Conservation (phyloP, 768 basidiomycete genomes). For the Leccinellum albellum region DNA sequence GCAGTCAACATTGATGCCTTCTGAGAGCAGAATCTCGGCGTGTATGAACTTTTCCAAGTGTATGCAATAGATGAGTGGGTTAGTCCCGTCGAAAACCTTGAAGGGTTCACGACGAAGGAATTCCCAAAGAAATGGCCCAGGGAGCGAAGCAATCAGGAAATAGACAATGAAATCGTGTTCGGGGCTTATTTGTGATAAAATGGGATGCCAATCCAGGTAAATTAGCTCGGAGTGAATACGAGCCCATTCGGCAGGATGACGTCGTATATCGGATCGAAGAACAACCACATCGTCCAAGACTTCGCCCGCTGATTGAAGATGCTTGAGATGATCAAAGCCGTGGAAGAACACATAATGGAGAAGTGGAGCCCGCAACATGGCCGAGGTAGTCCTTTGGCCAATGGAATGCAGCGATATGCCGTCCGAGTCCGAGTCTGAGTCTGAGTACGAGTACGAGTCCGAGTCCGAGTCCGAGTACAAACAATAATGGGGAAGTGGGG, state of each 20-base stretch:
- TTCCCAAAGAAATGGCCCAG: not conserved
- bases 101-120: slow-evolving; percentile 1
- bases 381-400: not conserved
- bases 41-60: not conserved
- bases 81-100: not conserved
- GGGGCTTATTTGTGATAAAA: not conserved
- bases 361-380: not conserved
- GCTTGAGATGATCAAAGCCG: not conserved
- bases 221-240: not conserved
- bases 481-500: not conserved
- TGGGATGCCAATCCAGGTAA: not conserved
- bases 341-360: not conserved
- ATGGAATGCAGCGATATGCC: not conserved
- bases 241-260: not conserved
- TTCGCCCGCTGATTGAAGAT: not conserved
- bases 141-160: not conserved
- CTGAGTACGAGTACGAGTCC: no score
- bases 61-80: not conserved
- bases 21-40: not conserved
- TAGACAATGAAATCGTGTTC: not conserved
- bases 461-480: no score
- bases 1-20: not conserved
- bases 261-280: not conserved
- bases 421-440: no score
- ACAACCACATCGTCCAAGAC: not conserved